Evolutionary conservation across 345 rosid genomes (phyloP), one percentile per base, ranked within the genome.

Genomic region (Rubroshorea leprosula): DNA sequence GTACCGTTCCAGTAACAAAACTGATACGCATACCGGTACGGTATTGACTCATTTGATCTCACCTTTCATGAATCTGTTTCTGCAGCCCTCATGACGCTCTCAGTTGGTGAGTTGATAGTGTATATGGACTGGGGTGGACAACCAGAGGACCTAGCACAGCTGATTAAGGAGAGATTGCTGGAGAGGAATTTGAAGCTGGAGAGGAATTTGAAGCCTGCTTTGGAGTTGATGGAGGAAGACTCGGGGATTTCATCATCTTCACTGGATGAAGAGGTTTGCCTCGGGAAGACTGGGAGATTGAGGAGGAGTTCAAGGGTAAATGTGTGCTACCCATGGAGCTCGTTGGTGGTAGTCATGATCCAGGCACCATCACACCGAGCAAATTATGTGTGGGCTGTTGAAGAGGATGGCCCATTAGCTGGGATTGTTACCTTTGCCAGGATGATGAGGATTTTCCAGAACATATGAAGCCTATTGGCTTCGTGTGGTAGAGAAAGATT

Each of bases 301-400:
- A 65, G 35, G 18, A 76, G 79, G 63, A 72, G 66, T 23, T 68
- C 80, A 0, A 79, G 70, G 51, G 78, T 65, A 12, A 72, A 57
- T 15, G 68, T 79, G 62, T 84, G 87, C 58, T 48, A 70, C 58
- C 82, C 85, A 7, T 69, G 79, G 82, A 81, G 73, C 65, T 84
- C 87, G 2, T 56, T 84, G 27, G 72, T 82, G 23, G 91, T 85
- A 0, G 83, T 84, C 60, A 79, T 84, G 77, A 80, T 84, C 57
- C 83, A 84, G 74, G 83, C 82, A 5, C 74, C 81, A 0, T 70
- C 87, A 13, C 80, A 70, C 31, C 83, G 87, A 27, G 72, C 72
- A 45, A 66, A 72, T 41, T 79, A 76, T 2, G 71, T 65, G 26
- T 84, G 91, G 91, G 90, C 79, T 55, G 75, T 79, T 1, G 78